Percentiles rank a stretch among this genome's conserved stretches.
Evolutionary conservation across 2,329 filamentous ascomycete species (phyloP).

Genomic region (Diaporthe helianthi): DNA sequence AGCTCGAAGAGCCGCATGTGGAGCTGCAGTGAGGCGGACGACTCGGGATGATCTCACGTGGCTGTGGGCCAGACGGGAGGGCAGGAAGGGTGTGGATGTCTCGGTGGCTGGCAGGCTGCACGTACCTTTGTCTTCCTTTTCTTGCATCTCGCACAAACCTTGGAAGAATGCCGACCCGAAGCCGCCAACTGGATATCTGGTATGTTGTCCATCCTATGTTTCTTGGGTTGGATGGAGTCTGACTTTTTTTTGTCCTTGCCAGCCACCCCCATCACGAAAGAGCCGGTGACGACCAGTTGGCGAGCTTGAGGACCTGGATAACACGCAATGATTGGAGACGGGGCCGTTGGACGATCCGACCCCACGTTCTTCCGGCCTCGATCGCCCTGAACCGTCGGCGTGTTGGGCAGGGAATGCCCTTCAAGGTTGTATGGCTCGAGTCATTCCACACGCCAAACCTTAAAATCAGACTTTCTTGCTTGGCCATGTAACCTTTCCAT

Average conservation of each 20-base stretch:
- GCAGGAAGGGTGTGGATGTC: background rate
- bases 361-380: background rate
- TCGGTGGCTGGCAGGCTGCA: background rate
- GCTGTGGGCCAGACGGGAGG: conserved; percentile 18
- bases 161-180: conserved; percentile 26
- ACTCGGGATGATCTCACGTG: conserved; percentile 2
- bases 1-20: conserved; percentile 2
- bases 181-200: conserved; percentile 25
- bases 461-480: background rate
- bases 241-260: background rate
- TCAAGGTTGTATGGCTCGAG: conserved; percentile 12
- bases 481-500: background rate
- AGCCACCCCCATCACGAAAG: background rate
- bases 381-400: background rate
- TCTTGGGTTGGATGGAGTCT: background rate
- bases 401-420: conserved; percentile 1
- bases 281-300: background rate
- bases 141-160: conserved; percentile 28
- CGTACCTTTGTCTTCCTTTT: conserved; percentile 28
- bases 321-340: conserved; percentile 1
- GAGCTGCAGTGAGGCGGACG: background rate
- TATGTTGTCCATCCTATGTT: conserved; percentile 1
- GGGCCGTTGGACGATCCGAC: conserved; percentile 3
- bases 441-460: conserved; percentile 12
- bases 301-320: background rate